Evolutionary conservation across 176 grass and related monocot species (phyloP).

Genomic region (Phoenix dactylifera): DNA sequence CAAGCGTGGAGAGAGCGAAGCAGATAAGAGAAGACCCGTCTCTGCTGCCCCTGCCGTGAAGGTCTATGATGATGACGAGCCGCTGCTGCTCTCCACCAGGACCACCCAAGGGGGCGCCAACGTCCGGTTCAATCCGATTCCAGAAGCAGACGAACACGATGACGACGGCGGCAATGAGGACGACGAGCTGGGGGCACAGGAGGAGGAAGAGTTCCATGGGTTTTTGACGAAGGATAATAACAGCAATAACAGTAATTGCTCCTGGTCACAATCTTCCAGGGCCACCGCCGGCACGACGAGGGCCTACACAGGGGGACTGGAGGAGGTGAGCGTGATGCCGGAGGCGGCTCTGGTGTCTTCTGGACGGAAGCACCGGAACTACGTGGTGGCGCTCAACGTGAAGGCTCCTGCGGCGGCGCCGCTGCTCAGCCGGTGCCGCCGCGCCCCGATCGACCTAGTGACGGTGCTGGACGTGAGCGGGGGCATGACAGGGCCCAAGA

Average conservation of each 20-base stretch:
- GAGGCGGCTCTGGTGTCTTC: constrained; percentile 59
- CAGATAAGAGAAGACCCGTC: not conserved
- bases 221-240: constrained; percentile 1
- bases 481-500: constrained; percentile 81
- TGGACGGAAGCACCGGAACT: constrained; percentile 58
- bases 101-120: constrained; percentile 17
- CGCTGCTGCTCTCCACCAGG: constrained; percentile 28
- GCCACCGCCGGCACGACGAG: not conserved
- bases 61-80: constrained; percentile 88
- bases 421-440: constrained; percentile 19
- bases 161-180: constrained; percentile 6
- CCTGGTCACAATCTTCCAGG: constrained; percentile 3
- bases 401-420: constrained; percentile 41
- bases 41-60: constrained; percentile 13
- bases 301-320: constrained; percentile 8
- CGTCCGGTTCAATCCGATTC: constrained; percentile 69
- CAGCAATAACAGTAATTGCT: no score
- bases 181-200: not conserved
- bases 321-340: constrained; percentile 32
- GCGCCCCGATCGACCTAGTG: constrained; percentile 65
- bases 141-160: constrained; percentile 58
- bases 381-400: constrained; percentile 77
- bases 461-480: constrained; percentile 84
- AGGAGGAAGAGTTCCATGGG: constrained; percentile 34
- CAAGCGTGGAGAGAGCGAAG: not conserved